Evolutionary conservation across 345 rosid species (phyloP), one percentile per base, ranked within the genome.

Genomic region (Populus deltoides): DNA sequence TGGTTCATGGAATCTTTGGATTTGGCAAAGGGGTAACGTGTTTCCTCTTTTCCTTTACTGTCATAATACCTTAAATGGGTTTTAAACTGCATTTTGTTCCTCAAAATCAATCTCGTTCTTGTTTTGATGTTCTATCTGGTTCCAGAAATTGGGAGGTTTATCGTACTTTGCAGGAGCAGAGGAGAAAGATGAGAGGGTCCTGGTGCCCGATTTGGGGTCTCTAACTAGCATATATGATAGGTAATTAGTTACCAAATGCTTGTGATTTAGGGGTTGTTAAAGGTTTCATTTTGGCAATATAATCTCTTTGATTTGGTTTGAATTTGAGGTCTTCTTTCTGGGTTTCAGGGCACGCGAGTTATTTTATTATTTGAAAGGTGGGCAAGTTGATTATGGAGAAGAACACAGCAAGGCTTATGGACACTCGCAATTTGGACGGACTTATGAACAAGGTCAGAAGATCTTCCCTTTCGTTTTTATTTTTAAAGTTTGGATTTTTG

Each of bases 91-190:
- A 1, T 51, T 72, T 29, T 68, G 8, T n/a, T 5, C 36, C 39
- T 70, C 45, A 3, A 9, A 38, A 77, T 78, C 9, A 4, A 15
- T 63, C 38, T 55, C 47, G 24, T 66, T 73, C 49, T 15, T 61
- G 25, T 78, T 77, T 80, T 77, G 39, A 2, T 49, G 73, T 84
- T 85, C 77, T 16, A 13, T n/a, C 13, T 51, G 71, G 47, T 72
- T 77, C 35, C 86, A 97, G 99, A 90, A 86, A 79, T 79, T 97
- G 79, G 98, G 98, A 57, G 97, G 94, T 9, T 86, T 91, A 36
- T 94, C 99, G n/a, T 97, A 94, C 79, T 97, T 97, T 84, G 97
- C 92, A 9, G 99, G 98, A 36, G 99, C 98, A 10, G 99, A 97
- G 88, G 92, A 94, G 89, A 94, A 92, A 77, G 97, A 94, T 31